Evolutionary conservation across 495 filamentous ascomycete species (phyloP), one percentile per base, ranked within the genome.

Genomic region (Sordaria brevicollis): DNA sequence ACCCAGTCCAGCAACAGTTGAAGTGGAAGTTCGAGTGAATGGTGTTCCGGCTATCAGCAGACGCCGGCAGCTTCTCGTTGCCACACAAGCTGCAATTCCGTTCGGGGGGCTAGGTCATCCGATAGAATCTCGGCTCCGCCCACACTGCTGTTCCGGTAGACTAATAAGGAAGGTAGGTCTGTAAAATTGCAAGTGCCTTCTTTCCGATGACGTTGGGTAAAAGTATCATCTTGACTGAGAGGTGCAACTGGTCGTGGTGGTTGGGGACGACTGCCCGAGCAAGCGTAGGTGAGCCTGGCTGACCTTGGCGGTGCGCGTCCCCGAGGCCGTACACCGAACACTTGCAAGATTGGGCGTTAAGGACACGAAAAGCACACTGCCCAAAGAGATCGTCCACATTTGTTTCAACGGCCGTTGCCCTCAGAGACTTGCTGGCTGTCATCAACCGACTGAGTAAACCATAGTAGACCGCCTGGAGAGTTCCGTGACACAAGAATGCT

Each of bases 331-430:
- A 57, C 49, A 31, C 49, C 49, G 49, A 31, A 57, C 21, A 57
- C 49, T 31, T 57, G 25, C 25, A 57, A 31, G 11, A 57, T 57
- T 57, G 49, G 49, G 49, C 49, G 25, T 57, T 57, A 31, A 31
- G 6, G 49, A 57, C 25, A 57, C 49, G 49, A 57, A 57, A 57
- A 57, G 49, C 49, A 57, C 11, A 25, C 49, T 5, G 49, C 49
- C 49, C 49, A 31, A 57, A 57, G 25, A 31, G 13, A 31, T 31
- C 21, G 2, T 31, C 4, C 49, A 57, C n/a, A n/a, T n/a, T 9
- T 68, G 38, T 68, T 43, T 68, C 67, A 68, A 68, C 67, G 67
- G 67, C 67, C 19, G 37, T 68, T 68, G 37, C 25, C 67, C 67
- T 49, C 38, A 43, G 67, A 62, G 36, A 38, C 67, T n/a, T 68